Evolutionary conservation across 1,139 yeast species (phyloP), one percentile per base, ranked within the genome.

Genomic region (Lizanozyma gosingica): DNA sequence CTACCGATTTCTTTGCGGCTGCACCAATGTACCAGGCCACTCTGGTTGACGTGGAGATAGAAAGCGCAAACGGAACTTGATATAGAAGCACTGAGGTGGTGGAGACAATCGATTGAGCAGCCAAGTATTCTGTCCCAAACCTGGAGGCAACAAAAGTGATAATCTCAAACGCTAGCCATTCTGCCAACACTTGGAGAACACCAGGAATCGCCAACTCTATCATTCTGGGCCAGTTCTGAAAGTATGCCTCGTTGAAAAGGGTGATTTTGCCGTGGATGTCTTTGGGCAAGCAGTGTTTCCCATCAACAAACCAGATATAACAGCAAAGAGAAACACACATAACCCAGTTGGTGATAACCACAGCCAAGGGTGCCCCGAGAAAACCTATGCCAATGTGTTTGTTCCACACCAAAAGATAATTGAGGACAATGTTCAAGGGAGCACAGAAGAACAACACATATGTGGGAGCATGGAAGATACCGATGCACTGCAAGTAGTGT

Each of bases 11-110:
- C 29, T 22, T 22, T 8, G 67, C 54, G 1, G 73, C 76, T 11
- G 81, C 80, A 17, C 82, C 82, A 44, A 76, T 62, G 45, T 68
- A 76, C 50, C 76, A 76, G 22, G 81, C 81, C 45, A 76, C 73
- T 50, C 82, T 63, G 2, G 82, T 75, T 2, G 79, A 73, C 3
- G 78, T 67, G 2, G 81, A 81, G 50, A 76, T 76, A 3, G 80
- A 78, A 40, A 76, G 72, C 6, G 80, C 81, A 53, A 76, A 76
- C 29, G 82, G 81, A 18, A 76, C 67, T 47, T 70, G 76, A 47
- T 70, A 71, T 45, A 16, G 59, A 45, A 57, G 57, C 3, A 78
- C 65, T 1, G 79, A 80, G 66, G 74, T 67, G 1, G 80, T 75
- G 14, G 79, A 63, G 37, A 78, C 74, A 35, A 76, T 71, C 2